Percentiles rank a stretch among this genome's conserved stretches.
phyloP scores from a whole-genome alignment of 2,329 filamentous ascomycete genomes.

The Xylariaceae sp. region DNA sequence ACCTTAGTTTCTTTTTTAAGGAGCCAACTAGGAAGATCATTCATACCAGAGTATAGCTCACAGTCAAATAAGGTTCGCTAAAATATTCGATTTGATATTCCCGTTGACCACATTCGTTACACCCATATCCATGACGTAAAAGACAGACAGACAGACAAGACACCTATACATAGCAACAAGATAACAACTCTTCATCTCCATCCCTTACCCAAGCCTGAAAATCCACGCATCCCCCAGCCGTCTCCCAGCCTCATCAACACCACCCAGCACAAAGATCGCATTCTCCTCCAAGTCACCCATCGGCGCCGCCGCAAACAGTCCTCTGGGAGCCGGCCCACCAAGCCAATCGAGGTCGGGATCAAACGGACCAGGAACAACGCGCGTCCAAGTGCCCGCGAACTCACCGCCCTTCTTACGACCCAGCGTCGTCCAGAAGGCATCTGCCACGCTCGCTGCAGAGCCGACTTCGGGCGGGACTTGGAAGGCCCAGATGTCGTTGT shows the following conservation, averaged over 20 bases:
- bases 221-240: slow-evolving; percentile 62
- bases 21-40: too few species aligned
- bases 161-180: background rate
- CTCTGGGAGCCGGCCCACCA: slow-evolving; percentile 49
- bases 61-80: too few species aligned
- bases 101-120: too few species aligned
- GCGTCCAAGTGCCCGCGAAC: slow-evolving; percentile 59
- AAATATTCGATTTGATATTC: too few species aligned
- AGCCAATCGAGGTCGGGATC: slow-evolving; percentile 50
- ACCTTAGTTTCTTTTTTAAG: too few species aligned
- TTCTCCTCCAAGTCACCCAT: slow-evolving; percentile 58
- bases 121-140: too few species aligned
- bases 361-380: slow-evolving; percentile 43
- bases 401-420: slow-evolving; percentile 49
- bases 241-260: slow-evolving; percentile 47
- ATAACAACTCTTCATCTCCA: background rate
- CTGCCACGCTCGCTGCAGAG: slow-evolving; percentile 51
- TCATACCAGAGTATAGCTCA: too few species aligned
- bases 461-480: slow-evolving; percentile 54
- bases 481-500: slow-evolving; percentile 61
- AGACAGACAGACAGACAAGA: background rate
- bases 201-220: slow-evolving; percentile 45
- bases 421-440: slow-evolving; percentile 51
- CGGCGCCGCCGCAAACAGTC: slow-evolving; percentile 54
- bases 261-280: slow-evolving; percentile 59